Evolutionary conservation across 495 filamentous ascomycete genomes (phyloP).

Genomic region (Aspergillus egyptiacus): DNA sequence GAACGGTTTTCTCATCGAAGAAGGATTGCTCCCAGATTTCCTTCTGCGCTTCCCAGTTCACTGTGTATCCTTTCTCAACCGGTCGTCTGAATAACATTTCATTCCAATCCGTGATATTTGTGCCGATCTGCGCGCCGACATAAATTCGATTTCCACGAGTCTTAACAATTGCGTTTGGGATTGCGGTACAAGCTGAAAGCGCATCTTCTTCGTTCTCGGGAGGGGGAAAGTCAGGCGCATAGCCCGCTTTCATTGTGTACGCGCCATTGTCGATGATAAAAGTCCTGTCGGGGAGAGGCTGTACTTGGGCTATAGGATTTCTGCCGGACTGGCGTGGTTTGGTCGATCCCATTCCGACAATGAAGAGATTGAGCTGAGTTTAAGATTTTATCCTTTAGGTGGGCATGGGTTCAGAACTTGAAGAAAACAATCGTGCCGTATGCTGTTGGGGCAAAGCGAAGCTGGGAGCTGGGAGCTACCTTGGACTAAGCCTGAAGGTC

Average conservation of each 20-base stretch:
- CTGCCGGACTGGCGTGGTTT: constrained; percentile 36
- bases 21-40: constrained; percentile 94
- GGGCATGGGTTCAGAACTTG: not conserved
- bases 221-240: constrained; percentile 44
- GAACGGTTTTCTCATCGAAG: constrained; percentile 64
- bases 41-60: constrained; percentile 95
- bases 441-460: not conserved
- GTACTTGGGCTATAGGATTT: constrained; percentile 21
- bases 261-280: constrained; percentile 93
- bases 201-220: constrained; percentile 37
- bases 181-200: constrained; percentile 51
- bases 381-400: not conserved
- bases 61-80: constrained; percentile 90
- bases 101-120: constrained; percentile 78
- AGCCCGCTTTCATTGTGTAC: constrained; percentile 89
- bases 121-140: constrained; percentile 68
- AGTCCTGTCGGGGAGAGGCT: constrained; percentile 54
- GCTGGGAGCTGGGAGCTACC: not conserved
- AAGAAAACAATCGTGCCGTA: not conserved
- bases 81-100: constrained; percentile 83
- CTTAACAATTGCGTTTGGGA: constrained; percentile 85
- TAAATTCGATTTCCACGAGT: constrained; percentile 72
- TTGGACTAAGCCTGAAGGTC: no score
- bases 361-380: not conserved
- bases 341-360: constrained; percentile 29